Evolutionary conservation across 345 rosid species (phyloP).

Genomic region (Brassica juncea): DNA sequence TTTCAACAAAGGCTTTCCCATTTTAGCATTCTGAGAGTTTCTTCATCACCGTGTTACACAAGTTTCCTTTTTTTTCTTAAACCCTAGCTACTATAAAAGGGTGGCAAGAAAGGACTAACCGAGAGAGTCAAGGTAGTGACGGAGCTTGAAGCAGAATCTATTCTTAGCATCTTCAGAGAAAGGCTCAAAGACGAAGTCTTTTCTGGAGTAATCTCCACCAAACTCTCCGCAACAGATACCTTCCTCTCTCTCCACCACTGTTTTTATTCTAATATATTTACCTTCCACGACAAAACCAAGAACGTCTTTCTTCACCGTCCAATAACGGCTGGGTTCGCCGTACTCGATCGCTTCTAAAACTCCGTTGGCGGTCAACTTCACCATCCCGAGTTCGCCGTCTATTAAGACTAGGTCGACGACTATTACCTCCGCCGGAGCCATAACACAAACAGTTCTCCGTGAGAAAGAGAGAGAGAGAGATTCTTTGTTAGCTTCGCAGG

Average conservation of each 20-base stretch:
- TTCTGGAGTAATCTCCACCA: slow-evolving; percentile 52
- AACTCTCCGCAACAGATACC: slow-evolving; percentile 55
- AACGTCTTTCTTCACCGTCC: slow-evolving; percentile 66
- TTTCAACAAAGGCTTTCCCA: neutral
- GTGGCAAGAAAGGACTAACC: slow-evolving; percentile 42
- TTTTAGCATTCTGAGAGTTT: neutral
- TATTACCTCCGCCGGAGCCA: slow-evolving; percentile 18
- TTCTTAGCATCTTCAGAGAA: slow-evolving; percentile 47
- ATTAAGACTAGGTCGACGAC: slow-evolving; percentile 50
- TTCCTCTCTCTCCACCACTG: slow-evolving; percentile 45
- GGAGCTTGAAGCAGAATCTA: slow-evolving; percentile 59
- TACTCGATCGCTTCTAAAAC: slow-evolving; percentile 45
- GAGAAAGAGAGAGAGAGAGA: slow-evolving; percentile 12
- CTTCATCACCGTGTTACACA: slow-evolving; percentile 7
- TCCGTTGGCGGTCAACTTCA: slow-evolving; percentile 63
- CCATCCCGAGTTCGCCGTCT: slow-evolving; percentile 40
- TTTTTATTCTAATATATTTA: slow-evolving; percentile 49
- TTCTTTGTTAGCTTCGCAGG: slow-evolving; percentile 18
- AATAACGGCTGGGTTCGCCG: slow-evolving; percentile 28
- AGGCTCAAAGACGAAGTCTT: slow-evolving; percentile 72
- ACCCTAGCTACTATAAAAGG: neutral
- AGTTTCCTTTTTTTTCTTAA: neutral
- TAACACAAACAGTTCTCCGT: neutral
- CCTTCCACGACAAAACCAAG: slow-evolving; percentile 72
- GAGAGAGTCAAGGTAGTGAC: slow-evolving; percentile 58